These are phyloP conservation scores for Pharus latifolius DNA, from an alignment of 176 grass and related monocot genomes.

Conservation along the genomic window DNA sequence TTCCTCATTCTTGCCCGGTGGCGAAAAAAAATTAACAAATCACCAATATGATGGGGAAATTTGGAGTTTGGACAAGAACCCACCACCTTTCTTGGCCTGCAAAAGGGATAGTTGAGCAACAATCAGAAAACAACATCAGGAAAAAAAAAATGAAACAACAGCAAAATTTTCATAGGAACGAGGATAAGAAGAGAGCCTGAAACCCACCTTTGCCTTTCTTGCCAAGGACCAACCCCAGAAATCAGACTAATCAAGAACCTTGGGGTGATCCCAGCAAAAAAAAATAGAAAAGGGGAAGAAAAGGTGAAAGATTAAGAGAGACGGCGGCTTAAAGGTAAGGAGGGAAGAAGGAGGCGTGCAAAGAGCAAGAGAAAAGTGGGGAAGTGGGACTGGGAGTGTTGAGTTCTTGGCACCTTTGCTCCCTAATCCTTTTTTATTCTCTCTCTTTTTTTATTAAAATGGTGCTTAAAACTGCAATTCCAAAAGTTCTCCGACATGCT, in stretches of 20 bases:
- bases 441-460: constrained; percentile 17
- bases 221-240: constrained; percentile 11
- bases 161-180: background rate
- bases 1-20: background rate
- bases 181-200: background rate
- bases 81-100: constrained; percentile 27
- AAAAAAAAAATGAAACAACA: background rate
- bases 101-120: background rate
- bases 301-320: constrained; percentile 9
- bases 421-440: background rate
- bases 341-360: background rate
- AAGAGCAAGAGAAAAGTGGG: background rate
- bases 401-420: background rate
- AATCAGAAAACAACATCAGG: background rate
- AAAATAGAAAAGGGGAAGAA: background rate
- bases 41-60: background rate
- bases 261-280: background rate
- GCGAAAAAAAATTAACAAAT: background rate
- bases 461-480: background rate
- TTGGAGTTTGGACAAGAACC: background rate
- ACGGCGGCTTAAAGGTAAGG: constrained; percentile 37
- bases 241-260: background rate
- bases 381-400: background rate
- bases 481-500: constrained; percentile 10
- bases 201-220: constrained; percentile 8